phyloP scores from a whole-genome alignment of 2,329 filamentous ascomycete species.

The Parastagonospora avenae region DNA sequence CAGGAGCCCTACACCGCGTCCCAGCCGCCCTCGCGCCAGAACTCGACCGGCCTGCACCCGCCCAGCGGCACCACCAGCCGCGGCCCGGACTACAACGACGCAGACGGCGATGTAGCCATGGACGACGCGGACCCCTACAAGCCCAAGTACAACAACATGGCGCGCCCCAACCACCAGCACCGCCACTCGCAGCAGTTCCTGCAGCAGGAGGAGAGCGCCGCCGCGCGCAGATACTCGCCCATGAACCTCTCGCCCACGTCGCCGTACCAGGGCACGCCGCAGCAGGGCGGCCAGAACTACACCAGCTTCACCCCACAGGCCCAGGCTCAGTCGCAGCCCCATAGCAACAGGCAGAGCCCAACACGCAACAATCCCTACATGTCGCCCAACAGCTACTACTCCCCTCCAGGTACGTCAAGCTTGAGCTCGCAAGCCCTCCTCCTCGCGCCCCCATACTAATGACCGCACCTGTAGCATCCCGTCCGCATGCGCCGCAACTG shows the following conservation, averaged over 20 bases:
- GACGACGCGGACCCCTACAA: slow-evolving; percentile 87
- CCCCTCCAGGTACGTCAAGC: slow-evolving; percentile 58
- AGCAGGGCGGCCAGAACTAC: slow-evolving; percentile 51
- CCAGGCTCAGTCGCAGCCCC: slow-evolving; percentile 13
- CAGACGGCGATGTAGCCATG: slow-evolving; percentile 65
- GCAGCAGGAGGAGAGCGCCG: slow-evolving; percentile 75
- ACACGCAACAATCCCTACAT: slow-evolving; percentile 67
- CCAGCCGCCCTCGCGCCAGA: slow-evolving; percentile 42
- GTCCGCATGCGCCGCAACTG: slow-evolving; percentile 68
- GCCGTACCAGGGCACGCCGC: slow-evolving; percentile 72
- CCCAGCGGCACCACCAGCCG: slow-evolving; percentile 36
- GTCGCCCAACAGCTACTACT: slow-evolving; percentile 64
- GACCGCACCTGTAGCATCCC: slow-evolving; percentile 40
- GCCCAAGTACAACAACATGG: slow-evolving; percentile 72
- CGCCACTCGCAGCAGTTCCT: slow-evolving; percentile 76
- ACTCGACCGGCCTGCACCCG: slow-evolving; percentile 45
- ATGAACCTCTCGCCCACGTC: slow-evolving; percentile 90
- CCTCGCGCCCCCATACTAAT: slow-evolving; percentile 28
- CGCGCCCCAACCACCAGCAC: slow-evolving; percentile 78
- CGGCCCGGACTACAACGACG: slow-evolving; percentile 47
- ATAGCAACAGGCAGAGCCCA: slow-evolving; percentile 76
- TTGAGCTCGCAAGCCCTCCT: slow-evolving; percentile 5
- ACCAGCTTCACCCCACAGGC: slow-evolving; percentile 51
- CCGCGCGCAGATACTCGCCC: slow-evolving; percentile 90
- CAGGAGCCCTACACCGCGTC: slow-evolving; percentile 45